A percentile compares a stretch with the other conserved stretches of the same genome.
phyloP scores from a whole-genome alignment of 1,139 yeast genomes.

The Suhomyces maxii region DNA sequence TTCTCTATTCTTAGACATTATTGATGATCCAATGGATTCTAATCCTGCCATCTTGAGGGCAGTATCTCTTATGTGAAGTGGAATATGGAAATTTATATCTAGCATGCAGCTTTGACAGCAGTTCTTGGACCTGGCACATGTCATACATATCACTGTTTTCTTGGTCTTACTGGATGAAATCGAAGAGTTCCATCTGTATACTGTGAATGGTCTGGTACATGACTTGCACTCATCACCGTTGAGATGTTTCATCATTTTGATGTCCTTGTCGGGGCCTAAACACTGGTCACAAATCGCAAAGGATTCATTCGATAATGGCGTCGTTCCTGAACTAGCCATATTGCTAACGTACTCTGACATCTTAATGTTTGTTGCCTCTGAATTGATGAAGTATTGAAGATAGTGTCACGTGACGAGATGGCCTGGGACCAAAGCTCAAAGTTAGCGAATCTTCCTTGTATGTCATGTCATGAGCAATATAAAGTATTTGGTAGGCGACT shows the following conservation, averaged over 20 bases:
- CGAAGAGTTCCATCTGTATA: constrained; percentile 66
- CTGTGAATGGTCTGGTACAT: constrained; percentile 83
- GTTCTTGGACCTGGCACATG: constrained; percentile 76
- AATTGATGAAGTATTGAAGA: background rate
- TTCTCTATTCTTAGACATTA: constrained; percentile 31
- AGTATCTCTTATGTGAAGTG: constrained; percentile 76
- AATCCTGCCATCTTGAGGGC: constrained; percentile 75
- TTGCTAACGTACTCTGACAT: background rate
- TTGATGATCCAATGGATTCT: constrained; percentile 7
- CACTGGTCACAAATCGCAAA: constrained; percentile 66
- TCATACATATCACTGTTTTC: constrained; percentile 64
- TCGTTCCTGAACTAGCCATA: background rate
- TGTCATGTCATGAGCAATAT: no score
- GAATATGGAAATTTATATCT: constrained; percentile 78
- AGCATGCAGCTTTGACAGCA: constrained; percentile 88
- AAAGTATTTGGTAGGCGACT: no score
- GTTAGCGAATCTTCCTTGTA: no score
- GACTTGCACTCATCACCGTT: constrained; percentile 75
- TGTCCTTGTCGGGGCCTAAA: constrained; percentile 61
- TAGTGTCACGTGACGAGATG: background rate
- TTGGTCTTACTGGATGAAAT: constrained; percentile 36
- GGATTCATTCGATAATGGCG: constrained; percentile 6
- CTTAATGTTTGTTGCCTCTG: background rate
- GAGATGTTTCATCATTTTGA: constrained; percentile 72
- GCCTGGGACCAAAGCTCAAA: no score